Evolutionary conservation across 2,329 filamentous ascomycete genomes (phyloP).

Genomic region (Cladosporium velox): DNA sequence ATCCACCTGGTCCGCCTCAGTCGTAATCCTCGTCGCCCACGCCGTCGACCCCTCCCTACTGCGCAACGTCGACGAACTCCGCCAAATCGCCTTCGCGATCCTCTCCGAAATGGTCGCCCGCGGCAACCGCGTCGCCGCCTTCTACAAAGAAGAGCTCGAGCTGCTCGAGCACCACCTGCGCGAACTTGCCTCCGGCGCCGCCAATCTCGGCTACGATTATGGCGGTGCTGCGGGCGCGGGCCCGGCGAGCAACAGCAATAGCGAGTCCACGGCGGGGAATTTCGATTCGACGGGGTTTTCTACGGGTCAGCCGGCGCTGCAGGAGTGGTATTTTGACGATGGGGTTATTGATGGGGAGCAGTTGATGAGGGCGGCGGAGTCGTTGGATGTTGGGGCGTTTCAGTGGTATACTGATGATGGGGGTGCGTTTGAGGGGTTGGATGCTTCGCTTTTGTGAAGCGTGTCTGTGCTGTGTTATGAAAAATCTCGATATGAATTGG

Average conservation of each 20-base stretch:
- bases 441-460: conserved; percentile 6
- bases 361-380: conserved; percentile 77
- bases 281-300: conserved; percentile 14
- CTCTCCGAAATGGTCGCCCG: conserved; percentile 29
- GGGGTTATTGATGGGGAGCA: conserved; percentile 17
- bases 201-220: not conserved
- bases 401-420: conserved; percentile 16
- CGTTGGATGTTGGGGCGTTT: conserved; percentile 57
- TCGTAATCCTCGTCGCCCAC: conserved; percentile 26
- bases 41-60: conserved; percentile 27
- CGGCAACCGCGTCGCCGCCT: conserved; percentile 27
- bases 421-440: conserved; percentile 10
- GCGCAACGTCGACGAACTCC: conserved; percentile 23
- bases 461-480: not conserved
- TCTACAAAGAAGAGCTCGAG: conserved; percentile 27
- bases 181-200: conserved; percentile 4
- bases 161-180: conserved; percentile 24
- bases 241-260: conserved; percentile 13
- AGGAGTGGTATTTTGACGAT: conserved; percentile 20
- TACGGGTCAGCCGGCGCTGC: not conserved
- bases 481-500: not conserved
- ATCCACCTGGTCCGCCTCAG: conserved; percentile 27
- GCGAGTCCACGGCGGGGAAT: conserved; percentile 1
- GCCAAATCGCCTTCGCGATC: conserved; percentile 22
- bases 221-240: conserved; percentile 7